These are phyloP conservation scores for Cercospora zeina DNA, from an alignment of 2,329 filamentous ascomycete genomes.

Conservation along the genomic window DNA sequence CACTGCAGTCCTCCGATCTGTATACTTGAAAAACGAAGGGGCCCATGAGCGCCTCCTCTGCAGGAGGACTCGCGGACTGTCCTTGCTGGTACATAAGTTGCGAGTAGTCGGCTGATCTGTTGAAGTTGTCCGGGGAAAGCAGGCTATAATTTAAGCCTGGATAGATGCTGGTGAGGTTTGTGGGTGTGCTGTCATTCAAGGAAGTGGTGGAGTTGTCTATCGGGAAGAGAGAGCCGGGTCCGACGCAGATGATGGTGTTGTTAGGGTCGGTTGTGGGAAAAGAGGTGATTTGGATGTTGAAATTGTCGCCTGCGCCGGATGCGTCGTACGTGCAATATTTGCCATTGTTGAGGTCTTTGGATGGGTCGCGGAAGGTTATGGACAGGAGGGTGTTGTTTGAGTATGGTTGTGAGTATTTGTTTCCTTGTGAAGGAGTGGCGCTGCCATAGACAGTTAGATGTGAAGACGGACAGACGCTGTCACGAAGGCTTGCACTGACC, in stretches of 20 bases:
- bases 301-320: slow-evolving; percentile 1
- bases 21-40: neutral
- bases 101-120: neutral
- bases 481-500: neutral
- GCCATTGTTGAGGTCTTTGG: slow-evolving; percentile 1
- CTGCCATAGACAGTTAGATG: neutral
- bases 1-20: neutral
- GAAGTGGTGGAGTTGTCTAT: neutral
- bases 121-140: neutral
- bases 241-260: neutral
- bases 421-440: neutral
- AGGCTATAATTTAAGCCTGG: neutral
- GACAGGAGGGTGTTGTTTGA: neutral
- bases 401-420: neutral
- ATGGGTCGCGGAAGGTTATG: neutral
- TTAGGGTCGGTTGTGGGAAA: neutral
- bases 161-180: neutral
- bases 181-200: neutral
- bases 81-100: slow-evolving; percentile 1
- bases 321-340: slow-evolving; percentile 3
- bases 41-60: neutral
- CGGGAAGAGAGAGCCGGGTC: slow-evolving; percentile 2
- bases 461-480: neutral
- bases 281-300: slow-evolving; percentile 1
- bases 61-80: neutral